Evolutionary conservation across 129 eudicot species (phyloP), one percentile per base, ranked within the genome.

Genomic region (Artemisia argyi): DNA sequence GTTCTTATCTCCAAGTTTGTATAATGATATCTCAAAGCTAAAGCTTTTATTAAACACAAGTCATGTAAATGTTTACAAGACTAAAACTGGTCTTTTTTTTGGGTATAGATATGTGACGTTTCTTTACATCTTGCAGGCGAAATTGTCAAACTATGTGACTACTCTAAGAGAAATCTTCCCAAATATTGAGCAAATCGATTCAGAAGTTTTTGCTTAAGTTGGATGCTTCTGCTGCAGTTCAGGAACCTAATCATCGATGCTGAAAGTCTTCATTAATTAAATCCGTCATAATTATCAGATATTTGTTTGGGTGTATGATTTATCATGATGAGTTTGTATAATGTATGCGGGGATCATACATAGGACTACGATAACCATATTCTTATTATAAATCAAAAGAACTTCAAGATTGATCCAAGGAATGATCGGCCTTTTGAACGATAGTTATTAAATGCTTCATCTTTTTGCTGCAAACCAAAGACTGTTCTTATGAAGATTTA

Each of bases 141-240:
- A 71, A 12, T 79, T 85, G 39, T 42, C 89, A 10, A 81, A 68
- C 74, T 94, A 94, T 65, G 48, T 80, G 35, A 57, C 84, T 42
- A 8, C 84, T 65, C 61, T 94, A 68, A 84, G 83, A 72, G 79
- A 94, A 66, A 77, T 88, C 59, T 94, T 94, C 78, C 91, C 89
- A 24, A 90, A 90, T 50, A 79, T 94, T 51, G 73, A 88, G 88
- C 99, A 94, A 76, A 75, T 94, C 20, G 99, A 94, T 82, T 84
- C 97, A 46, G 82, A 88, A 81, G 15, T 94, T 26, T 90, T 84
- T 80, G 81, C 86, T 11, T 88, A 79, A 70, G 35, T 68, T 28
- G 46, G 35, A 49, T n/a, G 68, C 42, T 53, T 32, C 53, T 39
- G 46, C 46, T 7, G 26, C 59, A 28, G 73, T 26, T 66, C 44